Base-by-base conservation (phyloP, 495 filamentous ascomycete genomes). In the Tuber aestivum region DNA sequence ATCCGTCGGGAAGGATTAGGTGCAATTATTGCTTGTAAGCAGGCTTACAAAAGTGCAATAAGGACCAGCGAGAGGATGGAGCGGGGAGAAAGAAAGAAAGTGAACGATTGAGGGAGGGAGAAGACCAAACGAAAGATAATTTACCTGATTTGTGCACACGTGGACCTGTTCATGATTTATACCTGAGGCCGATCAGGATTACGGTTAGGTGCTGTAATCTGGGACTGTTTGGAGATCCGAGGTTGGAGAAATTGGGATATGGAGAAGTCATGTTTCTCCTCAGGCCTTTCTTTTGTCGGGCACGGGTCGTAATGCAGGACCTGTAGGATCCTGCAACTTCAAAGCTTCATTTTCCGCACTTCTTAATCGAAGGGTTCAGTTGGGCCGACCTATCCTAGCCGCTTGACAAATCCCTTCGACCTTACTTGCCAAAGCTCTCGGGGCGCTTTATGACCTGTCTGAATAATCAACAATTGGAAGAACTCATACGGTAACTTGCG, bases 401-500 rank as follows among this genome's bases (percentile, higher is more conserved):
- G 14, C 32, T 65, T 65, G 56, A 8, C 8, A 8, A 8, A 35
- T 14, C 27, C 27, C 14, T 35, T 27, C 27, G 12, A 16, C 14
- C 56, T 65, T 35, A 6, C 12, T 32, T 65, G 56, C 12, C 3
- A 18, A 3, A 65, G n/a, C 56, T 35, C 56, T 65, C 6, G 32
- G 56, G 56, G 27, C 56, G 14, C 56, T 35, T 65, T 65, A 65
- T 65, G 56, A 65, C 56, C 56, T 65, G 56, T 65, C 56, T 65
- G 56, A 65, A 65, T 10, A 12, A 16, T 16, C 50, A 32, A 16
- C 4, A 61, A 16, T 61, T 32, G 50, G n/a, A 21, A n/a, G 48
- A 48, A 50, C 23, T 8, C 23, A n/a, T 50, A n/a, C n/a, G n/a
- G n/a, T n/a, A 8, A n/a, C 23, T 50, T 50, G 9, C 5, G 20